Evolutionary conservation across 495 filamentous ascomycete species (phyloP), one percentile per base, ranked within the genome.

Genomic region (Podospora bellae-mahoneyi): DNA sequence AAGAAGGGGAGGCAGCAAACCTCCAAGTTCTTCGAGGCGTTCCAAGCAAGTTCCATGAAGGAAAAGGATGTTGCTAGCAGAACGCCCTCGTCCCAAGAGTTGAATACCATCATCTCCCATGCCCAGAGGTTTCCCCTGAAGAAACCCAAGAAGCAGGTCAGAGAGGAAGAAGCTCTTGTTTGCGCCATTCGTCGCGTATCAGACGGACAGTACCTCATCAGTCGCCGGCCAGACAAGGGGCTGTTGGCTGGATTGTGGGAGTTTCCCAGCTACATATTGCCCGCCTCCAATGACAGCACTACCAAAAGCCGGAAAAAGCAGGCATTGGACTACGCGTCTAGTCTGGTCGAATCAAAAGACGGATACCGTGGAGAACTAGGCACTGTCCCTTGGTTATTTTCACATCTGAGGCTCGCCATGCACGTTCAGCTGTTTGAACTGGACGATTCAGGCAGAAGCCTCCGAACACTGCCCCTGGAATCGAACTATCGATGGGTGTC

Each of bases 181-280:
- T 81, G 81, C 64, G 79, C 77, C 10, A 69, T 84, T 44, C 75
- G 78, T 3, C 75, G 75, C 27, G 48, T 68, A 30, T 44, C 69
- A 10, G 79, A 80, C 57, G 78, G 77, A 1, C 68, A 61, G 13
- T 84, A 77, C 56, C 69, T 84, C 0, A 77, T 83, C 66, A 79
- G 78, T 44, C 75, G 75, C 0, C 75, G 82, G 1, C 80, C 82
- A 0, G 76, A 75, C 1, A 83, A 81, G 60, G 82, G 82, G 0
- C 71, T 84, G 4, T 65, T 84, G 0, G 81, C 80, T 0, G 77
- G 79, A 0, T 64, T 84, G 48, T 84, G 82, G 82, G 82, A 84
- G 53, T 72, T 84, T 13, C 80, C 82, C 0, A 83, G 80, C 56
- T 64, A 71, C n/a, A 68, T 72, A 0, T 60, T 83, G 16, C 68